Percentiles rank a stretch among this genome's conserved stretches.
phyloP scores from a whole-genome alignment of 1,284 basidiomycete genomes.

The Lignosus rhinocerotis region DNA sequence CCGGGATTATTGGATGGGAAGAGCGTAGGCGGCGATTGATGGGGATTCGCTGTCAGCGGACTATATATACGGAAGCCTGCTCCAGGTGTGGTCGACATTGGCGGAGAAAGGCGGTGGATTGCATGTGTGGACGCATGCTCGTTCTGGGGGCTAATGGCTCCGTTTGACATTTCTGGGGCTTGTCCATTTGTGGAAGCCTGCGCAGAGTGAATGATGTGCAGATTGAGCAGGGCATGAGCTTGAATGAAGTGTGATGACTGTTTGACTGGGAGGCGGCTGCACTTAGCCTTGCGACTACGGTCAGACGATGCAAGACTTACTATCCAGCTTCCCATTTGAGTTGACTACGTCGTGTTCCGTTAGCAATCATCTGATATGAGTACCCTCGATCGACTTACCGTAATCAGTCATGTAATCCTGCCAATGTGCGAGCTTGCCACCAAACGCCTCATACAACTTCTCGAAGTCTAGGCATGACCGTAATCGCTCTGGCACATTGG shows the following conservation, averaged over 20 bases:
- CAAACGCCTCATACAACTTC: constrained; percentile 71
- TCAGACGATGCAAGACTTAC: constrained; percentile 35
- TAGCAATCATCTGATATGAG: background rate
- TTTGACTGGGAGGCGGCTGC: constrained; percentile 47
- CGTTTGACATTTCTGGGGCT: constrained; percentile 18
- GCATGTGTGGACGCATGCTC: constrained; percentile 50
- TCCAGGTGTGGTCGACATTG: constrained; percentile 16
- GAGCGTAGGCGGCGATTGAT: constrained; percentile 36
- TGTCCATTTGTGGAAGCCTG: constrained; percentile 42
- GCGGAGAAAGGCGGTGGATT: constrained; percentile 40
- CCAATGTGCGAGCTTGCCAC: constrained; percentile 81
- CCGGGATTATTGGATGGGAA: constrained; percentile 21
- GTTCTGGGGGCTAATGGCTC: constrained; percentile 16
- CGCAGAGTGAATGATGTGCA: constrained; percentile 74
- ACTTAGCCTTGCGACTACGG: constrained; percentile 7
- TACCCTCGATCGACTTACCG: constrained; percentile 35
- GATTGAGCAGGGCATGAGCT: constrained; percentile 70
- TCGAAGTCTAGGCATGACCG: constrained; percentile 64
- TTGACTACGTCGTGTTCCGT: constrained; percentile 31
- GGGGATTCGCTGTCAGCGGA: constrained; percentile 41
- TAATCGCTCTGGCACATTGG: constrained; percentile 60
- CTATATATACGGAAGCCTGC: constrained; percentile 67
- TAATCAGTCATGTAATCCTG: constrained; percentile 76
- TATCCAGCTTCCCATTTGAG: constrained; percentile 35
- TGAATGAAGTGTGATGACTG: constrained; percentile 77